Percentiles rank a stretch among this genome's conserved stretches.
Evolutionary conservation across 768 basidiomycete genomes (phyloP).

Genomic region (Collybiopsis luxurians): DNA sequence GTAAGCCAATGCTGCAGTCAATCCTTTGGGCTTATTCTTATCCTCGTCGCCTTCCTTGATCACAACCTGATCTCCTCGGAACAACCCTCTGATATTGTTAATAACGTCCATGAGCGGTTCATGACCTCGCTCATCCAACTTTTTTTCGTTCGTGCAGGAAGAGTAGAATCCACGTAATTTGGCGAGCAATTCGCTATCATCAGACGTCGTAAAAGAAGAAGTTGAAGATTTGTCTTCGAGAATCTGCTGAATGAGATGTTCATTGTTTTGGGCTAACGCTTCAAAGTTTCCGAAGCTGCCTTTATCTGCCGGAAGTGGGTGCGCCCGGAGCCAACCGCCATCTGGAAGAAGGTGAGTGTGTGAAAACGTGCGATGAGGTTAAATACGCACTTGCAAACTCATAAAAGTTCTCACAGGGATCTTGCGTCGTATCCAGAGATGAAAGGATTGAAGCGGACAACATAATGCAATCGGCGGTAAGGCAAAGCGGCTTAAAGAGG

Average conservation of each 20-base stretch:
- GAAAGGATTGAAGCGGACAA: conserved; percentile 82
- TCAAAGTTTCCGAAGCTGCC: conserved; percentile 71
- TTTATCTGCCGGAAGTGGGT: conserved; percentile 88
- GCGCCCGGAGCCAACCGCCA: conserved; percentile 81
- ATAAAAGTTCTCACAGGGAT: conserved; percentile 97
- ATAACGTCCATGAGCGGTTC: conserved; percentile 70
- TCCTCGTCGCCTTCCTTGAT: conserved; percentile 22
- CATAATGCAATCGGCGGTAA: conserved; percentile 75
- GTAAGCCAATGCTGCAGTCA: conserved; percentile 83
- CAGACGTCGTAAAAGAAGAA: conserved; percentile 26
- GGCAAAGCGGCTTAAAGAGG: conserved; percentile 56
- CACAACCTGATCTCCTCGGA: conserved; percentile 48
- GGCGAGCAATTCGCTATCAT: conserved; percentile 53
- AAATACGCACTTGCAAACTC: conserved; percentile 78
- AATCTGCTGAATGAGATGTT: conserved; percentile 71
- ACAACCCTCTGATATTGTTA: conserved; percentile 57
- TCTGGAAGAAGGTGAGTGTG: conserved; percentile 39
- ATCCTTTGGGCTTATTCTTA: conserved; percentile 42
- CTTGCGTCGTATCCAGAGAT: conserved; percentile 73
- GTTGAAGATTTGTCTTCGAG: conserved; percentile 50
- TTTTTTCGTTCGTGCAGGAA: conserved; percentile 79
- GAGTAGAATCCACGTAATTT: conserved; percentile 74
- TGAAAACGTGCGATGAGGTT: conserved; percentile 8
- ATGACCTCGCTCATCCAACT: conserved; percentile 70
- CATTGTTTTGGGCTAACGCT: conserved; percentile 68